Conservation (phyloP, 352 stramenopile genomes). For the Phytophthora pistaciae region DNA sequence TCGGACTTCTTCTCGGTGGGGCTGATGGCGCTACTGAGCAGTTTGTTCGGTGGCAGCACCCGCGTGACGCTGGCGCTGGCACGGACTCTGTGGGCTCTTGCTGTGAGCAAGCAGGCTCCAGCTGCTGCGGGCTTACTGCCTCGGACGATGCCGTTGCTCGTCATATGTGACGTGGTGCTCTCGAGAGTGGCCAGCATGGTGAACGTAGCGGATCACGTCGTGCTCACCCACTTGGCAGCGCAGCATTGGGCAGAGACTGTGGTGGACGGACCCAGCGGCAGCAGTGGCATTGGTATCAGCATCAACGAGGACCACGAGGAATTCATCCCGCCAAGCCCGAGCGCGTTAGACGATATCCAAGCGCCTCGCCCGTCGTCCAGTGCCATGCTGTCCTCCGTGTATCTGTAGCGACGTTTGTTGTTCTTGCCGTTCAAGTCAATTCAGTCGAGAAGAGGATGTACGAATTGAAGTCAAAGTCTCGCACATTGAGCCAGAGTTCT, state of each 20-base stretch:
- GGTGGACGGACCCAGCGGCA: constrained; percentile 6
- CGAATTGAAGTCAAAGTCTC: too few relatives aligned
- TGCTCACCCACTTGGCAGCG: constrained; percentile 52
- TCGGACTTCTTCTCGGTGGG: constrained; percentile 29
- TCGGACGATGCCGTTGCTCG: constrained; percentile 48
- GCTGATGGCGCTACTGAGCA: constrained; percentile 45
- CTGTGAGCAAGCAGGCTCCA: constrained; percentile 11
- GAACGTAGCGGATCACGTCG: constrained; percentile 47
- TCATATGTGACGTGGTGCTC: constrained; percentile 53
- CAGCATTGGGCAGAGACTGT: constrained; percentile 59
- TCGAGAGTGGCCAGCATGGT: constrained; percentile 41
- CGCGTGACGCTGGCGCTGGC: constrained; percentile 33
- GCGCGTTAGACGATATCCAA: constrained; percentile 25
- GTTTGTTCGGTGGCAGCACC: constrained; percentile 36
- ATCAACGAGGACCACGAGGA: not conserved
- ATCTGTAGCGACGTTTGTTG: constrained; percentile 12
- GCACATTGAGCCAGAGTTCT: too few relatives aligned
- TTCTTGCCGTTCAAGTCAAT: not conserved
- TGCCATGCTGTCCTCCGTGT: constrained; percentile 29
- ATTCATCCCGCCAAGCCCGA: constrained; percentile 9
- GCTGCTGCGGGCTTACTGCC: constrained; percentile 21
- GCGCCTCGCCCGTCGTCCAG: constrained; percentile 20
- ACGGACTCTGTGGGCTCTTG: constrained; percentile 34
- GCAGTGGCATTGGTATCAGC: not conserved
- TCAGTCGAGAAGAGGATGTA: not conserved